phyloP scores from a whole-genome alignment of 176 grass and related monocot genomes.

The Aegilops umbellulata region DNA sequence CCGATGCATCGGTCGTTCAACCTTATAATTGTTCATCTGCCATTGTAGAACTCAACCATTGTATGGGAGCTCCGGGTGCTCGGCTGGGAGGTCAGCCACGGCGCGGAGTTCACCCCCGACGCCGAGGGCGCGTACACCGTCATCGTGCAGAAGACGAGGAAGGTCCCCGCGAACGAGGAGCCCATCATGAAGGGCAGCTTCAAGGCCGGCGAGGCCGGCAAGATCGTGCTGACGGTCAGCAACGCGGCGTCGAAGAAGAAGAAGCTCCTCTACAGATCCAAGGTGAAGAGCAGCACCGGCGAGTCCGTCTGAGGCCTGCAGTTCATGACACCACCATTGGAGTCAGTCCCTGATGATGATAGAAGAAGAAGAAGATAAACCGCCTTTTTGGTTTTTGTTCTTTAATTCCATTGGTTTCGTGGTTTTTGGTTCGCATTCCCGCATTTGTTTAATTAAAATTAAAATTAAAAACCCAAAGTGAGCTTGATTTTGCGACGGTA shows the following conservation, averaged over 20 bases:
- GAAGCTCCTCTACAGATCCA: constrained; percentile 90
- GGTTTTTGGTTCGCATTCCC: constrained; percentile 46
- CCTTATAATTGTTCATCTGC: background rate
- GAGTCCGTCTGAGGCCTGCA: constrained; percentile 29
- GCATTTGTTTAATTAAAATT: constrained; percentile 59
- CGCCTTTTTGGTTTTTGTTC: constrained; percentile 40
- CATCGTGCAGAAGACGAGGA: constrained; percentile 89
- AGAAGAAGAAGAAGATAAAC: constrained; percentile 30
- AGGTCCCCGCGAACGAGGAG: constrained; percentile 70
- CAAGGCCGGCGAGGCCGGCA: constrained; percentile 67
- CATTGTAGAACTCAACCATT: constrained; percentile 56
- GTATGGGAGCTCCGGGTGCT: constrained; percentile 91
- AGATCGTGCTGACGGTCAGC: constrained; percentile 65
- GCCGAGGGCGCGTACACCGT: constrained; percentile 85
- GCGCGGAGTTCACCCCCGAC: constrained; percentile 66
- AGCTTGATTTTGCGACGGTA: constrained; percentile 58
- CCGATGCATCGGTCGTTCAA: background rate
- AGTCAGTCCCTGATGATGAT: background rate
- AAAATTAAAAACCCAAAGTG: constrained; percentile 27
- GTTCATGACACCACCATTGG: background rate
- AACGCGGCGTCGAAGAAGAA: constrained; percentile 94
- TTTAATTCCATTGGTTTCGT: constrained; percentile 65
- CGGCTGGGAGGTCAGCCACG: constrained; percentile 81
- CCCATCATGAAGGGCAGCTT: constrained; percentile 80
- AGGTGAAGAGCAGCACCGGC: constrained; percentile 64